Base-by-base conservation (phyloP, 2,329 filamentous ascomycete genomes). In the Paecilomyces sp. region DNA sequence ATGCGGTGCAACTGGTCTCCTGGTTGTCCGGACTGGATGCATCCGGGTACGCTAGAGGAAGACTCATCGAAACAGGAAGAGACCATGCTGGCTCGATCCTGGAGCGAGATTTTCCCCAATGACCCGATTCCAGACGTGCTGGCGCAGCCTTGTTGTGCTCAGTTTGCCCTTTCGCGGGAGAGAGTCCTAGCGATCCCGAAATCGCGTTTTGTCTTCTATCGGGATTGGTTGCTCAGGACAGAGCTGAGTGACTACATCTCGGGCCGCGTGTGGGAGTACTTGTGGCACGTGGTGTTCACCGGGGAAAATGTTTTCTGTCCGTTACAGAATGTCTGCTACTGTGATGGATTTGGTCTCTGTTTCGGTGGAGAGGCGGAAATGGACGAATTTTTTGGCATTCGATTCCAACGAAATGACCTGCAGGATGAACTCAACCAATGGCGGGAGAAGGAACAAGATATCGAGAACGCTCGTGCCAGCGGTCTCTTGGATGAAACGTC, bases 201-300 rank as follows among this genome's bases (percentile, higher is more conserved):
- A 57, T 75, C 78, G 25, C 78, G 80, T 54, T 87, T 83, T 66
- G 73, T 83, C 22, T 82, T 79, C 66, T 83, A 85, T 65, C 79
- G 85, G 28, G 81, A 86, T 65, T 88, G 85, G 85, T 71, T 87
- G 2, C 74, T 86, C 30, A 76, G 77, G n/a, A 86, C 84, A 0
- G 74, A 80, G 22, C 68, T 87, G 31, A 75, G 73, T 24, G 83
- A 87, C 66, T 79, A 79, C 51, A 74, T 86, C 22, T 82, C 81
- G 12, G 85, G 85, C 2, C 78, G 85, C 2, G 77, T 87, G 15
- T 87, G 84, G 76, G 85, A 88, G 68, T 87, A 87, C 66, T 71
- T 86, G 1, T 88, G 85, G 85, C 84, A 86, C 61, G 84, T 80
- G 60, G 77, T 87, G 13, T 88, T 87, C 67, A 82, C 83, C 0